Evolutionary conservation across 2,329 filamentous ascomycete genomes (phyloP).

Genomic region (Exserohilum rostratum): DNA sequence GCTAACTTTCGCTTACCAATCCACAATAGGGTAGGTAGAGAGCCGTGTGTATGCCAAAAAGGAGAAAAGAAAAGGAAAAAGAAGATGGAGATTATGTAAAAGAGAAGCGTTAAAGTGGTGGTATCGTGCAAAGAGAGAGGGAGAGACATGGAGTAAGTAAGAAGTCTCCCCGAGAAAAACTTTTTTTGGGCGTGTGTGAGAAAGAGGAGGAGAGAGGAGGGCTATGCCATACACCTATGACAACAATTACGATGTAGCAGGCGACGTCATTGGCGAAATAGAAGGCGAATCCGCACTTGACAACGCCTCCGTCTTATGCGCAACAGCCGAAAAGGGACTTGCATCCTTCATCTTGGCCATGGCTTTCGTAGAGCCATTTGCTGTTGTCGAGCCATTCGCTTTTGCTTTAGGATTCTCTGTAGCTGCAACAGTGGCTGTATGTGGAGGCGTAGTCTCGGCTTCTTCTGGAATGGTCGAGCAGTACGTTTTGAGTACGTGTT

Average conservation of each 20-base stretch:
- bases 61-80: neutral
- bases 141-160: neutral
- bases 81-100: no score
- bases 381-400: no score
- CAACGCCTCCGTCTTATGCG: conserved; percentile 2
- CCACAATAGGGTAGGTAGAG: no score
- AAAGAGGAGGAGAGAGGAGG: no score
- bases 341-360: neutral
- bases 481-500: conserved; percentile 80
- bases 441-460: conserved; percentile 32
- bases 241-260: conserved; percentile 4
- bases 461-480: conserved; percentile 78
- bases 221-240: neutral
- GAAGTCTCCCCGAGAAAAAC: no score
- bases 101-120: no score
- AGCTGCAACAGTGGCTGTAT: neutral
- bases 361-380: conserved; percentile 17
- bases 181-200: no score
- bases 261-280: conserved; percentile 20
- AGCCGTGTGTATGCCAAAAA: no score
- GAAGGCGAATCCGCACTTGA: conserved; percentile 13
- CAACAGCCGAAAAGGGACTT: conserved; percentile 14
- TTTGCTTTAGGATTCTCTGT: no score
- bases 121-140: neutral
- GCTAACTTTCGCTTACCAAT: no score